A percentile compares a stretch with the other conserved stretches of the same genome.
These are phyloP conservation scores for Plasmodium malariae DNA, from an alignment of 169 alveolate genomes.

Conservation along the genomic window DNA sequence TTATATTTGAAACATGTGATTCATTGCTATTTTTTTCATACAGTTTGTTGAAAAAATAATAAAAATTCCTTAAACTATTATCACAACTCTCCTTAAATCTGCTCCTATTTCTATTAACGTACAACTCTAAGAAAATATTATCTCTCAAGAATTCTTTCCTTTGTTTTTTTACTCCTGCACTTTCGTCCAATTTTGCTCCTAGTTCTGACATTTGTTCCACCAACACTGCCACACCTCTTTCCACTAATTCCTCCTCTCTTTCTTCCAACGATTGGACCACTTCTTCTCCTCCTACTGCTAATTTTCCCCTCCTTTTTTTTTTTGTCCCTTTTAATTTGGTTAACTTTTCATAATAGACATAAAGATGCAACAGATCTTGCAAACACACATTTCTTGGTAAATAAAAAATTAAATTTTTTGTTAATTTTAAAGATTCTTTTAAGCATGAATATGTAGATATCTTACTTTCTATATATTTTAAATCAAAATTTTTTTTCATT, in stretches of 20 bases:
- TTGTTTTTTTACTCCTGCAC: no score
- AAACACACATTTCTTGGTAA: conserved; percentile 61
- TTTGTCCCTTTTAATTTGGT: neutral
- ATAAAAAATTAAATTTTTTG: conserved; percentile 47
- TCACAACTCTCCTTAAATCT: neutral
- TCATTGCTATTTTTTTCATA: conserved; percentile 11
- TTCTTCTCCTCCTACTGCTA: neutral
- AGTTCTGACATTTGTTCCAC: no score
- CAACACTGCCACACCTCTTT: no score
- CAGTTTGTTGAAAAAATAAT: conserved; percentile 40
- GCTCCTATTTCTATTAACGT: conserved; percentile 42
- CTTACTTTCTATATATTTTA: neutral
- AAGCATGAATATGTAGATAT: conserved; percentile 40
- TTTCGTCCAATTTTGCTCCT: no score
- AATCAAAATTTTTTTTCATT: conserved; percentile 26
- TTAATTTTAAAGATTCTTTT: conserved; percentile 28
- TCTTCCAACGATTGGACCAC: neutral
- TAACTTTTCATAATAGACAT: conserved; percentile 1
- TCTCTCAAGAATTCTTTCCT: neutral
- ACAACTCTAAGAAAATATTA: conserved; percentile 44
- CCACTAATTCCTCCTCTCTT: neutral
- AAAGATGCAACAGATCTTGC: conserved; percentile 34
- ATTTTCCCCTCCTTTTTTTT: neutral
- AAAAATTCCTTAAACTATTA: conserved; percentile 26
- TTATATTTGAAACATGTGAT: neutral